phyloP scores from a whole-genome alignment of 164 flowering plant species.

The Magnolia sinica region DNA sequence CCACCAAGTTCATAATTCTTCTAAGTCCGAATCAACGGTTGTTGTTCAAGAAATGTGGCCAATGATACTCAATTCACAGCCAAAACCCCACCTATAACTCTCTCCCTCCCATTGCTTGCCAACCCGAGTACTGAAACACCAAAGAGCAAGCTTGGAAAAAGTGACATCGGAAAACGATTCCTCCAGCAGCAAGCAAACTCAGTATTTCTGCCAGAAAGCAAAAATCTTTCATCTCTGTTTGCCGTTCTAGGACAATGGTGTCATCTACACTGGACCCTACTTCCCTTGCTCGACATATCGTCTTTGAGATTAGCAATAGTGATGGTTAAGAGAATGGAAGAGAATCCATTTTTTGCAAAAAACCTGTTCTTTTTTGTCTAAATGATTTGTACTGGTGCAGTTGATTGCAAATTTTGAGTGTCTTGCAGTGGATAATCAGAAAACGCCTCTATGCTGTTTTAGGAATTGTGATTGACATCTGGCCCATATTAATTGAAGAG shows the following conservation, averaged over 20 bases:
- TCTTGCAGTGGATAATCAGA: not conserved
- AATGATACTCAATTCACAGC: slow-evolving; percentile 5
- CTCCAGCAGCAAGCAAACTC: slow-evolving; percentile 35
- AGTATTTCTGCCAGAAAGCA: slow-evolving; percentile 27
- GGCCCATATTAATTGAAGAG: too few species aligned
- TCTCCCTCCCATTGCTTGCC: not conserved
- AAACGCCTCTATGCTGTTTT: not conserved
- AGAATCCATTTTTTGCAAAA: not conserved
- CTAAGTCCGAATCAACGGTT: slow-evolving; percentile 8
- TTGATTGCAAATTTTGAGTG: not conserved
- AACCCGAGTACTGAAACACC: slow-evolving; percentile 8
- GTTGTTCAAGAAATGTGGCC: slow-evolving; percentile 6
- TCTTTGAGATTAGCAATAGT: slow-evolving; percentile 41
- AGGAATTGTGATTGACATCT: not conserved
- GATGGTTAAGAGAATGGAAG: slow-evolving; percentile 25
- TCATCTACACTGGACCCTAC: not conserved
- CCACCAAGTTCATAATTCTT: not conserved
- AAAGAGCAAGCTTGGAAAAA: slow-evolving; percentile 16
- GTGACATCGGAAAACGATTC: slow-evolving; percentile 45
- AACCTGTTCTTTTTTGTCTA: not conserved
- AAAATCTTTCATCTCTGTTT: slow-evolving; percentile 12
- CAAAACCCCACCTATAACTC: slow-evolving; percentile 16
- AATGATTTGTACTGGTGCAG: not conserved
- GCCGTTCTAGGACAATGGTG: slow-evolving; percentile 19
- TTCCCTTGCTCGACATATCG: slow-evolving; percentile 19